Base-by-base conservation (phyloP, 2,329 filamentous ascomycete species). In the Phaeosphaeria sp. region DNA sequence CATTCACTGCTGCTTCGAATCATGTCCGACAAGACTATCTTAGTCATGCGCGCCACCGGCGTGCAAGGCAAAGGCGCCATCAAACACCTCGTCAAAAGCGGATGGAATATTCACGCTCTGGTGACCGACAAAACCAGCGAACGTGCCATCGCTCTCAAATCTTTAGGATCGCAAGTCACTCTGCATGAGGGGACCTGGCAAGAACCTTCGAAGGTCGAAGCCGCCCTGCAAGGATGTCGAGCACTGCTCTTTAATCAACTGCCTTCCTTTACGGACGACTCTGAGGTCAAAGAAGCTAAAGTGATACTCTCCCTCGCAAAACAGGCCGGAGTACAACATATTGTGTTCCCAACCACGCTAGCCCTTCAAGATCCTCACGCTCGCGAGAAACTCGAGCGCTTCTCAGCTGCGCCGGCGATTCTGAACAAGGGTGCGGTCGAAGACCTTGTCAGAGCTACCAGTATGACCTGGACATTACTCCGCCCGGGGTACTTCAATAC, bases 401-500 rank as follows among this genome's bases (percentile, higher is more conserved):
- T 56, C 2, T 43, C 56, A 6, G 48, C 57, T 17, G 60, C 59
- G 2, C 55, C 62, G 6, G 61, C 66, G 3, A 48, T 81, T 3
- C 56, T 71, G 6, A 72, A 72, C 20, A 86, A 86, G 63, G 64
- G 72, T 20, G 64, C 66, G 1, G 76, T 83, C 21, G 83, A 86
- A 59, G 57, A 73, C 1, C 44, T 68, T 2, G 62, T 69, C 6
- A 60, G 58, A 22, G 69, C 20, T 66, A 82, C 3, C 70, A 75
- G 20, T 53, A 63, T 8, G 66, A 60, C 67, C 7, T 85, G 80
- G 78, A 84, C 83, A 0, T 77, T 86, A 21, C 65, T 86, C 1
- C 80, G 82, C 1, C 82, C 82, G 0, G 81, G 79, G 1, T 79
- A 77, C 63, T 86, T 86, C 74, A 83, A 84, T 79, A 75, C 77